Conservation (phyloP, 2,329 filamentous ascomycete species). For the Exophiala mesophila region DNA sequence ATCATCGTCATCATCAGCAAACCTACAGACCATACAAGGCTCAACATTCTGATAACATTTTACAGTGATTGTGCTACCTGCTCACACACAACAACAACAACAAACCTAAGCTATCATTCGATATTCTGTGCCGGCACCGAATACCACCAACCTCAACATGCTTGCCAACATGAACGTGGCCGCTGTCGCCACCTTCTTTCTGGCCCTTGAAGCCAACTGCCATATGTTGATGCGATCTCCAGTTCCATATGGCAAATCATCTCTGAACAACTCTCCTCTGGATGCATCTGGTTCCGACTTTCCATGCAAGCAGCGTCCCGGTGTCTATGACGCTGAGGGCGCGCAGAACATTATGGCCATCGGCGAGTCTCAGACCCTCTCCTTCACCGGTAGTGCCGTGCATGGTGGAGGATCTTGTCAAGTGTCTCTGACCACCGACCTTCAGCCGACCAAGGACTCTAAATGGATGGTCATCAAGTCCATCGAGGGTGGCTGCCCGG, state of each 20-base stretch:
- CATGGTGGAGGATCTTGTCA: constrained; percentile 95
- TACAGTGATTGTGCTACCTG: no score
- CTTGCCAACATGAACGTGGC: constrained; percentile 10
- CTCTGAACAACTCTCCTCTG: constrained; percentile 63
- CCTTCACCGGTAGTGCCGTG: constrained; percentile 66
- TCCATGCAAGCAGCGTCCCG: constrained; percentile 69
- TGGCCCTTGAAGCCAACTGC: constrained; percentile 59
- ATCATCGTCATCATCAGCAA: no score
- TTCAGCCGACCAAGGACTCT: constrained; percentile 58
- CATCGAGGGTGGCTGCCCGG: constrained; percentile 79
- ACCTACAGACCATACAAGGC: no score
- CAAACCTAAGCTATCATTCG: no score
- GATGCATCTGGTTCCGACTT: constrained; percentile 59
- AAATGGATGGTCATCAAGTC: constrained; percentile 88
- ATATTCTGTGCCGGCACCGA: background rate
- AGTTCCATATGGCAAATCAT: constrained; percentile 52
- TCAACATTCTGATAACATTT: no score
- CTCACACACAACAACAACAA: no score
- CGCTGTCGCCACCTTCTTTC: constrained; percentile 44
- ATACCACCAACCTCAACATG: constrained; percentile 10
- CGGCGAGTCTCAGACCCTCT: constrained; percentile 58
- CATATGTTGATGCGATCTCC: constrained; percentile 74
- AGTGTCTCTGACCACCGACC: constrained; percentile 76
- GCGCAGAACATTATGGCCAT: constrained; percentile 56
- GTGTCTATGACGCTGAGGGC: constrained; percentile 42